These are phyloP conservation scores for Neonectria neomacrospora DNA, from an alignment of 2,329 filamentous ascomycete species.

Conservation along the genomic window DNA sequence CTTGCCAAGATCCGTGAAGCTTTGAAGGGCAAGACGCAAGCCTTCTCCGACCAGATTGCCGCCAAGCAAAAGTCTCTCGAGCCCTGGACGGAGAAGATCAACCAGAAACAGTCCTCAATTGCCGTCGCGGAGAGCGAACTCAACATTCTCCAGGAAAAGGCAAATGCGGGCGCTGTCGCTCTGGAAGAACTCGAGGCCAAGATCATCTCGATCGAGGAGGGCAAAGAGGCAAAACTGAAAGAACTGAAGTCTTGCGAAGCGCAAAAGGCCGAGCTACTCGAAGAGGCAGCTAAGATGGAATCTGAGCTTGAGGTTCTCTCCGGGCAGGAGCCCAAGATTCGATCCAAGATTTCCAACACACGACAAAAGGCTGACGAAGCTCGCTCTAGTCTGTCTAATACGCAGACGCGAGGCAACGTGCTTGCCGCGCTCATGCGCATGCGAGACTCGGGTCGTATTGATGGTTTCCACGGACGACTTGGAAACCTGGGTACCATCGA, in stretches of 20 bases:
- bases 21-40: conserved; percentile 95
- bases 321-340: conserved; percentile 82
- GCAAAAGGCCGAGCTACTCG: conserved; percentile 77
- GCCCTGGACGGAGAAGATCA: conserved; percentile 97
- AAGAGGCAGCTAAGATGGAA: conserved; percentile 78
- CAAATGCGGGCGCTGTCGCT: conserved; percentile 85
- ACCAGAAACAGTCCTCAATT: conserved; percentile 92
- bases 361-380: conserved; percentile 97
- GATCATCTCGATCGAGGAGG: conserved; percentile 76
- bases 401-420: conserved; percentile 93
- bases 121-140: conserved; percentile 96
- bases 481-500: conserved; percentile 96
- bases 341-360: conserved; percentile 86
- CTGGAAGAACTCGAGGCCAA: conserved; percentile 86
- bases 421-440: conserved; percentile 91
- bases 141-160: conserved; percentile 88
- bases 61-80: conserved; percentile 93
- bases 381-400: conserved; percentile 86
- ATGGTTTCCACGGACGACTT: conserved; percentile 94
- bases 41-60: conserved; percentile 91
- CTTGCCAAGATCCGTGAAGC: conserved; percentile 84
- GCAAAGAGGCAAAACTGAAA: conserved; percentile 74
- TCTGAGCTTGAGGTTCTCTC: conserved; percentile 78
- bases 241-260: conserved; percentile 82
- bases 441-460: conserved; percentile 94